These are phyloP conservation scores for Diaporthe vaccinii DNA, from an alignment of 2,329 filamentous ascomycete species.

Conservation along the genomic window DNA sequence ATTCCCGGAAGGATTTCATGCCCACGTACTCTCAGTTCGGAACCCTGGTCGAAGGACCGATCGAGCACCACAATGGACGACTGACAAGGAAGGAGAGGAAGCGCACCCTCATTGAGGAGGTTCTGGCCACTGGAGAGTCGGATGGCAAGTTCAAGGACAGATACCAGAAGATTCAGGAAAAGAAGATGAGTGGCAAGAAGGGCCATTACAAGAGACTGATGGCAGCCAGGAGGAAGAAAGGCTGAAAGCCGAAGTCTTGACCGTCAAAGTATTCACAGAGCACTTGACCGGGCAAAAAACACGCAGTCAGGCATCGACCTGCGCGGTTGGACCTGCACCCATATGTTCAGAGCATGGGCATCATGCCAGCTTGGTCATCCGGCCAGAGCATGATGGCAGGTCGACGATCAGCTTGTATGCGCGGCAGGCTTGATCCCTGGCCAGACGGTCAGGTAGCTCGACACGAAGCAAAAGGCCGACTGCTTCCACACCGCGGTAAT, in stretches of 20 bases:
- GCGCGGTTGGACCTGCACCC: neutral
- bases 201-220: constrained; percentile 87
- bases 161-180: constrained; percentile 85
- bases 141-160: constrained; percentile 85
- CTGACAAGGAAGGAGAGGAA: constrained; percentile 91
- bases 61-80: constrained; percentile 86
- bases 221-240: constrained; percentile 48
- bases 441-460: neutral
- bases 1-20: constrained; percentile 75
- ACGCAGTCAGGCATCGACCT: neutral
- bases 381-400: neutral
- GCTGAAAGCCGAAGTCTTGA: constrained; percentile 40
- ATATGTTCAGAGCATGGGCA: neutral
- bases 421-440: neutral
- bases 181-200: constrained; percentile 90
- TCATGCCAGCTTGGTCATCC: neutral
- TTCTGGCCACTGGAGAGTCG: constrained; percentile 76
- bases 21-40: constrained; percentile 92
- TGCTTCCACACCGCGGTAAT: constrained; percentile 3
- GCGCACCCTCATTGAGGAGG: constrained; percentile 87
- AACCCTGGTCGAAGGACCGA: constrained; percentile 88
- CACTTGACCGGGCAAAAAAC: neutral
- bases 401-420: neutral
- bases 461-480: neutral
- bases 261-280: neutral